phyloP scores from a whole-genome alignment of 2,329 filamentous ascomycete genomes.

The Trichoderma sp. region DNA sequence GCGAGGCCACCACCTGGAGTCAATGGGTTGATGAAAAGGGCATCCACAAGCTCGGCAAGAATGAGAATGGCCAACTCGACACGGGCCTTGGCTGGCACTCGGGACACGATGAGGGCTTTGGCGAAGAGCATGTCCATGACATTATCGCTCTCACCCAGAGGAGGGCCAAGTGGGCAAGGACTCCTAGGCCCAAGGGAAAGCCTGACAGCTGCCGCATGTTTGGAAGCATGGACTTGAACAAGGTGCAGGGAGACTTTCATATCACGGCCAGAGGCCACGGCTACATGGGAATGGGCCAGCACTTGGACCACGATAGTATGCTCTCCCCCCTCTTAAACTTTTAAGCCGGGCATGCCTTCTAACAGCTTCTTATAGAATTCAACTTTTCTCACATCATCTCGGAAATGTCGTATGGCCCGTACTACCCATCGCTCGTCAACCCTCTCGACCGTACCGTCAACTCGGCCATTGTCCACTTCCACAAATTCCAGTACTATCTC shows the following conservation, averaged over 20 bases:
- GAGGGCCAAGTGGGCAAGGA: slow-evolving; percentile 72
- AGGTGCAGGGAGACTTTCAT: slow-evolving; percentile 97
- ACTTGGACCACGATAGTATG: slow-evolving; percentile 80
- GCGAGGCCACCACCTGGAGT: slow-evolving; percentile 76
- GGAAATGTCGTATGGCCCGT: slow-evolving; percentile 95
- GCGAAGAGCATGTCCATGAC: slow-evolving; percentile 86
- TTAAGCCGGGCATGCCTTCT: slow-evolving; percentile 12
- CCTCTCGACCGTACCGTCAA: slow-evolving; percentile 91
- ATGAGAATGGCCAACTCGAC: slow-evolving; percentile 55
- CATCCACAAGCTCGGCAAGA: slow-evolving; percentile 60
- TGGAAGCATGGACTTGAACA: slow-evolving; percentile 88
- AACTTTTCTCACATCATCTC: slow-evolving; percentile 98
- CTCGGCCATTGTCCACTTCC: slow-evolving; percentile 73
- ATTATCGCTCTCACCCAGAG: slow-evolving; percentile 72
- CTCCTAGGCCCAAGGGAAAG: slow-evolving; percentile 63
- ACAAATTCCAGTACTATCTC: slow-evolving; percentile 98
- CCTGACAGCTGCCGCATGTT: slow-evolving; percentile 84
- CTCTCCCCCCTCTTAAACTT: slow-evolving; percentile 26
- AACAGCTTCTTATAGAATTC: slow-evolving; percentile 61
- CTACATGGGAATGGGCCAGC: slow-evolving; percentile 76
- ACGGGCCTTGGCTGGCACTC: slow-evolving; percentile 60
- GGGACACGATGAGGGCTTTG: slow-evolving; percentile 65
- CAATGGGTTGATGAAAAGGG: slow-evolving; percentile 77
- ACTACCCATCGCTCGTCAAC: slow-evolving; percentile 90
- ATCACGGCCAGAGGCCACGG: slow-evolving; percentile 94